Evolutionary conservation across 2,329 filamentous ascomycete species (phyloP).

Genomic region (Ceratocystis papillata): DNA sequence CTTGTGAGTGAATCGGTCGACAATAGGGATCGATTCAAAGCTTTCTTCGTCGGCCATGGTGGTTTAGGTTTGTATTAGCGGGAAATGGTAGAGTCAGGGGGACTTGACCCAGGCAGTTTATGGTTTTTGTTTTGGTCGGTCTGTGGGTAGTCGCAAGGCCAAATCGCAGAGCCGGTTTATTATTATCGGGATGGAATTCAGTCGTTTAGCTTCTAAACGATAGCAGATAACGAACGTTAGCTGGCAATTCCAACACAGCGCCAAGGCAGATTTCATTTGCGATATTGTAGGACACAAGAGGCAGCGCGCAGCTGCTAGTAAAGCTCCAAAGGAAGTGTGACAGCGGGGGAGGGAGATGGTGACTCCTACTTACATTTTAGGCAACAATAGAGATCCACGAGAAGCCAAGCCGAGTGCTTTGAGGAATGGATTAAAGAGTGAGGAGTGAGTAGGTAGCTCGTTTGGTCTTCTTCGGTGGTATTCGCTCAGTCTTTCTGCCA

Average conservation of each 20-base stretch:
- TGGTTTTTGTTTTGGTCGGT: background rate
- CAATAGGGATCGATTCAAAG: slow-evolving; percentile 64
- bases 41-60: slow-evolving; percentile 74
- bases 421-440: background rate
- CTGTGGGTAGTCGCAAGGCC: background rate
- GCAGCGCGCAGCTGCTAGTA: background rate
- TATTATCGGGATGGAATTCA: too few relatives aligned
- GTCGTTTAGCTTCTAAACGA: background rate
- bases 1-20: slow-evolving; percentile 77
- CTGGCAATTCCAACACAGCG: background rate
- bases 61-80: background rate
- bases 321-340: background rate
- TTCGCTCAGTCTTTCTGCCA: background rate
- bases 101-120: background rate
- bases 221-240: background rate
- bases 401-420: background rate
- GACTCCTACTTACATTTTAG: background rate
- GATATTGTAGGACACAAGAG: background rate
- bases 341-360: background rate
- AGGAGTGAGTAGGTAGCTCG: background rate
- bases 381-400: background rate
- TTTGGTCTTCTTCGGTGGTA: background rate
- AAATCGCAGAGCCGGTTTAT: background rate
- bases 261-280: background rate
- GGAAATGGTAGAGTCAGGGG: too few relatives aligned